Evolutionary conservation across 1,284 basidiomycete genomes (phyloP), one percentile per base, ranked within the genome.

Genomic region (Cystobasidium pallidum): DNA sequence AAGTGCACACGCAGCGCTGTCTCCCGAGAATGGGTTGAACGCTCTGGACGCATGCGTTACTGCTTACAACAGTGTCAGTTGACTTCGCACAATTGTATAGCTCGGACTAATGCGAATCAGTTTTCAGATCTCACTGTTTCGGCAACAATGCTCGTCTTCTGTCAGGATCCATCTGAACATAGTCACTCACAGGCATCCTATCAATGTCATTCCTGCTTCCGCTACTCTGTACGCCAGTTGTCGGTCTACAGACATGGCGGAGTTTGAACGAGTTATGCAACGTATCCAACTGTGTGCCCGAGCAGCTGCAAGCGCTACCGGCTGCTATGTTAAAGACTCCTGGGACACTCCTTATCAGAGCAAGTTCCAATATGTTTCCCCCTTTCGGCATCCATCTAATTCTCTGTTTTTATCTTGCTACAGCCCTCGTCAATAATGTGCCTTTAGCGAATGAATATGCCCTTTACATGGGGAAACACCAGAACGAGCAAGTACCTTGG

Each of bases 1-100:
- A 8, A 45, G 43, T 15, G 43, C 43, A 45, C 43, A 45, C 54
- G 24, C 70, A 57, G 70, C 70, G 11, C 26, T 49, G n/a, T 84
- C 88, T 3, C 90, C 89, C n/a, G 91, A 90, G 90, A 89, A 92
- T 80, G 92, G 88, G 26, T 85, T 85, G 72, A 93, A 93, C 78
- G 91, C 91, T 3, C 85, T 91, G 51, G 91, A 92, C 79, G 91
- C 91, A 0, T 91, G 89, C 1, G 88, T 91, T 76, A 81, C 90
- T 15, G 89, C 90, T 1, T 93, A 93, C 81, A 86, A 86, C 28
- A 63, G 34, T 39, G 59, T 63, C 17, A 63, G 36, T 43, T 3
- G 52, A 55, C 49, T 7, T 41, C 8, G 7, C 39, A 41, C 15
- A 8, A 15, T 15, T 41, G 7, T 41, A 15, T 8, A 41, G 39